These are phyloP conservation scores for Mycosphaerella sp. DNA, from an alignment of 2,329 filamentous ascomycete species.

Conservation along the genomic window DNA sequence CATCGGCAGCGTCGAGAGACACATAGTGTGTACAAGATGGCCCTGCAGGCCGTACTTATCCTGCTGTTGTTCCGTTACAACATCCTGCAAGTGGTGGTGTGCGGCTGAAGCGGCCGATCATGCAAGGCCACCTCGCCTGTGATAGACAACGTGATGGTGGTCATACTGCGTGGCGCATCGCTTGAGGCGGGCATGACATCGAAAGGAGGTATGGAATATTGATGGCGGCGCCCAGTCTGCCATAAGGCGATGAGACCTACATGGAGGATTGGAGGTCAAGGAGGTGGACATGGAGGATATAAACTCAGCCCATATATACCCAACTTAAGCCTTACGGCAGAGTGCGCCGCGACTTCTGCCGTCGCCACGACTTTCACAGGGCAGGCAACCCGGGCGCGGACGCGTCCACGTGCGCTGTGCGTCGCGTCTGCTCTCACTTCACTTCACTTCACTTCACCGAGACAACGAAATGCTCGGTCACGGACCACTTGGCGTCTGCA, in stretches of 20 bases:
- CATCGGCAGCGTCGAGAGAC: background rate
- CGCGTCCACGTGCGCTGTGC: background rate
- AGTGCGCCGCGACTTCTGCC: too few species aligned
- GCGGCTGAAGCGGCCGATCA: constrained; percentile 5
- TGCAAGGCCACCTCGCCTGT: constrained; percentile 2
- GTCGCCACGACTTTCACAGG: too few species aligned
- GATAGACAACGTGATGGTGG: background rate
- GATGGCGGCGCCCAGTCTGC: background rate
- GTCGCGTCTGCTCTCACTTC: background rate
- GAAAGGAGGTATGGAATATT: background rate
- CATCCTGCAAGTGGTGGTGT: background rate
- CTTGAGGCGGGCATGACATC: background rate
- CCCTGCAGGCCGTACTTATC: background rate
- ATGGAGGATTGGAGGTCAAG: background rate
- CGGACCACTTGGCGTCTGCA: background rate
- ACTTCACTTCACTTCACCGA: background rate
- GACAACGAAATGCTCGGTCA: background rate
- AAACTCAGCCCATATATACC: too few species aligned
- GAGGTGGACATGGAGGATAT: too few species aligned
- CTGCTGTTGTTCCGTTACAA: background rate
- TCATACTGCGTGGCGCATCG: background rate
- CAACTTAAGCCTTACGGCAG: too few species aligned
- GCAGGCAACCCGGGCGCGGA: too few species aligned
- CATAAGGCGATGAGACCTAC: background rate
- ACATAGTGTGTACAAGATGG: background rate